Percentiles rank a stretch among this genome's conserved stretches.
These are phyloP conservation scores for Staphylotrichum tortipilum DNA, from an alignment of 495 filamentous ascomycete genomes.

Conservation along the genomic window DNA sequence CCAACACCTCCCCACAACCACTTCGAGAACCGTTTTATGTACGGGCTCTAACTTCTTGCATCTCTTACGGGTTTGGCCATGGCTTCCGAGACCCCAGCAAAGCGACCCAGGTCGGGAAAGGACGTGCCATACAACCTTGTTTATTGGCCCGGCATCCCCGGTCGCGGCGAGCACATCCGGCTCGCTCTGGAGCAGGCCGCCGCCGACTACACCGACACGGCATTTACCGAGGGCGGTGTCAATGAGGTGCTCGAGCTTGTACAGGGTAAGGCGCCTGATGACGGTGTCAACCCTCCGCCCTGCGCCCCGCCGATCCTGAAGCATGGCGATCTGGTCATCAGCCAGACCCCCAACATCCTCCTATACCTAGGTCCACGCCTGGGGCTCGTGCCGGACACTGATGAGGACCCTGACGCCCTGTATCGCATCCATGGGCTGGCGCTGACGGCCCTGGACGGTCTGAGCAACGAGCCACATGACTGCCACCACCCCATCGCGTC, in stretches of 20 bases:
- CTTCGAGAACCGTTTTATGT: background rate
- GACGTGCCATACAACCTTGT: conserved; percentile 47
- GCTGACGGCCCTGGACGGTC: conserved; percentile 57
- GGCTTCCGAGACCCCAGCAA: conserved; percentile 15
- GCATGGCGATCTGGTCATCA: conserved; percentile 49
- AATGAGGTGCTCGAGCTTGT: conserved; percentile 30
- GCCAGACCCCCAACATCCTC: conserved; percentile 58
- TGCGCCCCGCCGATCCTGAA: conserved; percentile 53
- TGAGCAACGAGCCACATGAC: conserved; percentile 59
- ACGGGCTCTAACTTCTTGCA: no score
- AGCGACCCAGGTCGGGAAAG: conserved; percentile 34
- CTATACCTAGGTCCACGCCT: conserved; percentile 49
- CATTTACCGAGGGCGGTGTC: conserved; percentile 31
- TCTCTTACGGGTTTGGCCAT: no score
- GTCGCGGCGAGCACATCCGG: conserved; percentile 57
- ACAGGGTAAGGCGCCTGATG: conserved; percentile 27
- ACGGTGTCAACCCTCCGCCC: conserved; percentile 47
- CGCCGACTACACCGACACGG: conserved; percentile 52
- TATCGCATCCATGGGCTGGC: conserved; percentile 48
- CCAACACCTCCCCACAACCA: no score
- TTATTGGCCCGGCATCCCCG: conserved; percentile 58
- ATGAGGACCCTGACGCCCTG: conserved; percentile 35
- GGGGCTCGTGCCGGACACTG: conserved; percentile 36
- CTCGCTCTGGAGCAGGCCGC: conserved; percentile 54
- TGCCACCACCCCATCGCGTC: conserved; percentile 55